Conservation (phyloP, 768 basidiomycete species). For the Tulasnella sp. region DNA sequence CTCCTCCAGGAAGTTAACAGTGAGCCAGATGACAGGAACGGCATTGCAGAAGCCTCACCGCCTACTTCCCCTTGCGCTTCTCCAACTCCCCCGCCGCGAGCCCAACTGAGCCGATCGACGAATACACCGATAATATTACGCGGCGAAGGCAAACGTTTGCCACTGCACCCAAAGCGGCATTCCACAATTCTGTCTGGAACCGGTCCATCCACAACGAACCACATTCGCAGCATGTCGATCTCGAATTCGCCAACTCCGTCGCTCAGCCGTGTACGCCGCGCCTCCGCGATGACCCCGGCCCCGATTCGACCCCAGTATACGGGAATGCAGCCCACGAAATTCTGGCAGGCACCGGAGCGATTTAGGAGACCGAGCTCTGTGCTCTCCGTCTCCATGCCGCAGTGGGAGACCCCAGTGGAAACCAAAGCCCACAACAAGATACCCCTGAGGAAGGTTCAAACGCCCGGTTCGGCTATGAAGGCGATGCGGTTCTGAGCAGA, state of each 20-base stretch:
- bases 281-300: constrained; percentile 6
- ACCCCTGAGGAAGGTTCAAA: constrained; percentile 27
- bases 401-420: constrained; percentile 9
- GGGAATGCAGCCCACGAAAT: not conserved
- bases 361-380: constrained; percentile 12
- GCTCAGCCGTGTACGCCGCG: constrained; percentile 2
- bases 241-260: constrained; percentile 15
- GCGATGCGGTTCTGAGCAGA: constrained; percentile 24
- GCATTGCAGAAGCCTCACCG: constrained; percentile 13
- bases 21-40: not conserved
- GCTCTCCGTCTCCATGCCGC: constrained; percentile 8
- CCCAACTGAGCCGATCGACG: not conserved
- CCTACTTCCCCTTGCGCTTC: constrained; percentile 15
- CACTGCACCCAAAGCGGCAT: constrained; percentile 7
- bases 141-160: constrained; percentile 8
- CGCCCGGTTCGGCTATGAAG: not conserved
- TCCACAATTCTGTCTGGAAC: not conserved
- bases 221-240: constrained; percentile 1
- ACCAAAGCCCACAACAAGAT: constrained; percentile 27
- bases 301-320: constrained; percentile 6
- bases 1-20: not conserved
- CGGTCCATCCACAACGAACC: constrained; percentile 17
- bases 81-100: constrained; percentile 19
- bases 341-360: constrained; percentile 2
- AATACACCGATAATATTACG: constrained; percentile 20